These are phyloP conservation scores for Emergomyces africanus DNA, from an alignment of 2,329 filamentous ascomycete species.

Conservation along the genomic window DNA sequence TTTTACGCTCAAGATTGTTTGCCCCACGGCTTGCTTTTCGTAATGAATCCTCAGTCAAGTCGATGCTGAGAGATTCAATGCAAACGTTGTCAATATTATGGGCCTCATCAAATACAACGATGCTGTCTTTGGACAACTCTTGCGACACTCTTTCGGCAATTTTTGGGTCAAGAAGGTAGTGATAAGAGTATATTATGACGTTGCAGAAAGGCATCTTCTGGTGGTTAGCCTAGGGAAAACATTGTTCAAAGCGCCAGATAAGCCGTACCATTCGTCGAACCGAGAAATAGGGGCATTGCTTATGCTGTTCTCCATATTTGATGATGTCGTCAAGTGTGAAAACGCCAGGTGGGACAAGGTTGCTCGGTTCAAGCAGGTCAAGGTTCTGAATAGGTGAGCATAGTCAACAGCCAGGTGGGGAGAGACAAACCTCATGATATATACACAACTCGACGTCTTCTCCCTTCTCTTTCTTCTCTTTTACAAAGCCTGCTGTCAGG, in stretches of 20 bases:
- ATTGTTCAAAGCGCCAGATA: not conserved
- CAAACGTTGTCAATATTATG: constrained; percentile 99
- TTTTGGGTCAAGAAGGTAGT: constrained; percentile 94
- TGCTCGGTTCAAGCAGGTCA: constrained; percentile 86
- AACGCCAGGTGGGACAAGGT: constrained; percentile 84
- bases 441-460: constrained; percentile 91
- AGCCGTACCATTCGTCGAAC: constrained; percentile 69
- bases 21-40: constrained; percentile 84
- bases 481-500: constrained; percentile 90
- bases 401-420: not conserved
- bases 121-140: constrained; percentile 95
- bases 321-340: constrained; percentile 89
- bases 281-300: constrained; percentile 97
- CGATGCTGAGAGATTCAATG: constrained; percentile 93
- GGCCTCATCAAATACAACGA: constrained; percentile 96
- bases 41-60: constrained; percentile 88
- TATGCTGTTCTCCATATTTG: constrained; percentile 83
- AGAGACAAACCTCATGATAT: constrained; percentile 66
- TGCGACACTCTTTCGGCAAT: constrained; percentile 92
- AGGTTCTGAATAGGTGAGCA: constrained; percentile 51
- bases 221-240: constrained; percentile 12
- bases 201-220: constrained; percentile 92
- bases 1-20: constrained; percentile 79
- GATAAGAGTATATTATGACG: constrained; percentile 98
- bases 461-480: constrained; percentile 90